Base-by-base conservation (phyloP, 2,329 filamentous ascomycete species). In the Fusarium miscanthi region DNA sequence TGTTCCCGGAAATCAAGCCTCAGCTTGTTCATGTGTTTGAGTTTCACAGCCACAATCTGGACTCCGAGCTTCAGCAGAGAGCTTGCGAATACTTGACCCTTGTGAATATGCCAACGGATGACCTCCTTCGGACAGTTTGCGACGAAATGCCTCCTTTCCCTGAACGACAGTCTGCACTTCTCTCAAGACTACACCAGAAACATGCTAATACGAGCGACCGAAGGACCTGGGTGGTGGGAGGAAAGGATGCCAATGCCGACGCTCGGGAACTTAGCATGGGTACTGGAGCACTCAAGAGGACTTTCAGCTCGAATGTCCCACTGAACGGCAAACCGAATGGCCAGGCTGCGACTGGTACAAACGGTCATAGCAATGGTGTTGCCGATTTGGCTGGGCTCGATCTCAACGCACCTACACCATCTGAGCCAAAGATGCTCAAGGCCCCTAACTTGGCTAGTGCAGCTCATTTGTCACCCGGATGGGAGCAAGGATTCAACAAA, bases 81-180 rank as follows among this genome's bases (percentile, higher is more conserved):
- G 95, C 96, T 19, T 99, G 94, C 83, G 96, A 99, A 81, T 99
- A 98, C 81, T 86, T 98, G 66, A 91, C 93, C 1, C 86, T 99
- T 70, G 94, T 94, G 23, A 95, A 89, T 38, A 87, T 97, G 80
- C 93, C 94, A 1, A 94, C 94, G 1, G 96, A 99, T 77, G 95
- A 98, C 73, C 88, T 99, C 11, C 86, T 99, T 17, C 90, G 96
- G 57, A 98, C 96, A 0, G 91, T 99, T 10, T 97, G 95, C 81
- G 96, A 99, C 76, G 96, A 99, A 81, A 99, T 99, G 97, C 96
- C 96, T 5, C 95, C 96, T 0, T 99, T 98, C 83, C 97, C 96
- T 0, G 95, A 99, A 81, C 88, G 97, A 67, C 92, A 97, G 65
- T 98, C 96, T 9, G 95, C 96, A 3, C 86, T 99, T 33, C 86